phyloP scores from a whole-genome alignment of 345 rosid genomes.

The Ceriops zippeliana region DNA sequence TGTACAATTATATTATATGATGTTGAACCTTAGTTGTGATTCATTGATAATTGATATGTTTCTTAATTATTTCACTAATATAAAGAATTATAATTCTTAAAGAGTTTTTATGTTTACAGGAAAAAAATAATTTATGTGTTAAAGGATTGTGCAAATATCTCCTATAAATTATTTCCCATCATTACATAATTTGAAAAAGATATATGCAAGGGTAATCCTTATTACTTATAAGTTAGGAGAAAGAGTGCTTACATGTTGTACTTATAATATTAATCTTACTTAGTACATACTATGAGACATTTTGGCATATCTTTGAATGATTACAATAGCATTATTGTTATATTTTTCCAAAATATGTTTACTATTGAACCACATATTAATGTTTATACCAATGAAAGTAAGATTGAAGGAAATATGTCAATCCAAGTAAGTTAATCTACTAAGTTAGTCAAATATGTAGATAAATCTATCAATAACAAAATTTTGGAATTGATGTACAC shows the following conservation, averaged over 20 bases:
- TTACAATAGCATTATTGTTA: conserved; percentile 55
- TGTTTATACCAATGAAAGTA: conserved; percentile 33
- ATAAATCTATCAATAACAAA: too few species aligned
- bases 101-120: conserved; percentile 72
- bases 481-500: too few species aligned
- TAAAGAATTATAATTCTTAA: conserved; percentile 71
- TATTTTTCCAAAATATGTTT: conserved; percentile 55
- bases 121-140: conserved; percentile 70
- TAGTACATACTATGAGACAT: conserved; percentile 51
- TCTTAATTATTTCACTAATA: conserved; percentile 64
- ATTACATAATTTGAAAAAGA: conserved; percentile 51
- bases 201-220: conserved; percentile 59
- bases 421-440: too few species aligned
- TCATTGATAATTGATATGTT: conserved; percentile 81
- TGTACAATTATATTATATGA: conserved; percentile 85
- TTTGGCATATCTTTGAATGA: conserved; percentile 50
- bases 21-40: conserved; percentile 95
- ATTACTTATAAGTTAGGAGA: conserved; percentile 66
- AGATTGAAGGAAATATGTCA: conserved; percentile 23
- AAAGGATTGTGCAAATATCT: conserved; percentile 85
- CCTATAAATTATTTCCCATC: conserved; percentile 68
- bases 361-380: conserved; percentile 37
- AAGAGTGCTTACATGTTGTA: conserved; percentile 60
- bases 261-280: conserved; percentile 57
- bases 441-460: too few species aligned